Evolutionary conservation across 2,329 filamentous ascomycete genomes (phyloP).

Genomic region (Xylariomycetidae sp.): DNA sequence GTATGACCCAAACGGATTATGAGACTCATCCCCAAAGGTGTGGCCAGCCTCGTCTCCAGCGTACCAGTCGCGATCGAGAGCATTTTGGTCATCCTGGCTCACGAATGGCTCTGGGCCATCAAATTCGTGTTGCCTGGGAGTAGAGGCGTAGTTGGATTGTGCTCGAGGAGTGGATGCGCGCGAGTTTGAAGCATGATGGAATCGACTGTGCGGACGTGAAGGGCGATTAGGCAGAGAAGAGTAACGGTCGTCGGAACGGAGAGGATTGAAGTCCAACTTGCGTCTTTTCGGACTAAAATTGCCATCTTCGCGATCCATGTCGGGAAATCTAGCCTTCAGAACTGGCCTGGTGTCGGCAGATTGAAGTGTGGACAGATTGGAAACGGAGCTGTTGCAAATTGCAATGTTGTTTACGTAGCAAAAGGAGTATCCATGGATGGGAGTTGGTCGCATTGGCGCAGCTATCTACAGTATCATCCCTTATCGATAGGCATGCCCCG

Average conservation of each 20-base stretch:
- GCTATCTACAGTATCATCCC: background rate
- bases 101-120: conserved; percentile 59
- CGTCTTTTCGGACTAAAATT: conserved; percentile 56
- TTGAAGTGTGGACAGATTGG: background rate
- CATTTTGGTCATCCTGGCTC: conserved; percentile 64
- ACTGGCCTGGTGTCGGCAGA: no score
- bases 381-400: background rate
- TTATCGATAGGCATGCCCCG: conserved; percentile 20
- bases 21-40: conserved; percentile 84
- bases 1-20: conserved; percentile 82
- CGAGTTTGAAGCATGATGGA: conserved; percentile 20
- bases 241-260: conserved; percentile 52
- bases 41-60: conserved; percentile 78
- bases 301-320: conserved; percentile 27
- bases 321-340: background rate
- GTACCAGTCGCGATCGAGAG: conserved; percentile 90
- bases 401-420: background rate
- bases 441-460: background rate
- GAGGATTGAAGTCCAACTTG: conserved; percentile 56
- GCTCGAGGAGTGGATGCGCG: conserved; percentile 23
- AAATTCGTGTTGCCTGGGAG: conserved; percentile 51
- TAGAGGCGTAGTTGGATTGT: conserved; percentile 28
- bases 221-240: conserved; percentile 44
- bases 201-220: conserved; percentile 33
- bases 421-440: background rate